Evolutionary conservation across 805 yeast species (phyloP), one percentile per base, ranked within the genome.

Genomic region (Millerozyma acaciae): DNA sequence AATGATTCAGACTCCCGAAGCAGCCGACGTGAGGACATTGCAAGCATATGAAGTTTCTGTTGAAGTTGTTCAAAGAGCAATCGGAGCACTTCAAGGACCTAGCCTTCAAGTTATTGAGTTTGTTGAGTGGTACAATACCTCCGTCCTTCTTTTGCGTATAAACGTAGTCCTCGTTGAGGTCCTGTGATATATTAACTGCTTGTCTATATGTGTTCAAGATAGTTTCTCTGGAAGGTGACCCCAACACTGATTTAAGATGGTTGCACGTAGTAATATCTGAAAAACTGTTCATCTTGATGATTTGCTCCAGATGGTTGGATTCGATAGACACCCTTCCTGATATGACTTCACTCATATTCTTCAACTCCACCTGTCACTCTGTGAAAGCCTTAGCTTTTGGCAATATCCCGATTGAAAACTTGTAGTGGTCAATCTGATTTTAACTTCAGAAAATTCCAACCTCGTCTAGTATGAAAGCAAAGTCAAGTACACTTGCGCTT

Each of bases 11-110:
- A 24, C 61, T 53, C 29, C 66, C 63, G 62, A 74, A 69, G 51
- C 94, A 84, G 2, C 90, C 90, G 34, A 80, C 76, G 50, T 76
- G 78, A 1, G 88, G 82, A 51, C 94, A 84, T 50, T 83, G 89
- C 24, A 84, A 54, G 53, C 95, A 84, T 16, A 65, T 60, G 68
- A 83, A 73, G 47, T 70, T 79, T 16, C 65, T 47, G 40, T 65
- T 48, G 48, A 70, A 65, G 44, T 68, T 53, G 28, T 50, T 50
- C 16, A 61, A 45, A 7, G 57, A 48, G 45, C 85, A 79, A 21
- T 67, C 72, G 16, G 71, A 58, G 46, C 87, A 79, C 37, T 60
- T 60, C 17, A 78, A 50, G 3, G 76, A 66, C 25, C 55, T 59
- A 2, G 69, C 46, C 45, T 72, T 70, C 33, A 72, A 50, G 20